Evolutionary conservation across 805 yeast genomes (phyloP), one percentile per base, ranked within the genome.

Genomic region (Metschnikowia vanudenii): DNA sequence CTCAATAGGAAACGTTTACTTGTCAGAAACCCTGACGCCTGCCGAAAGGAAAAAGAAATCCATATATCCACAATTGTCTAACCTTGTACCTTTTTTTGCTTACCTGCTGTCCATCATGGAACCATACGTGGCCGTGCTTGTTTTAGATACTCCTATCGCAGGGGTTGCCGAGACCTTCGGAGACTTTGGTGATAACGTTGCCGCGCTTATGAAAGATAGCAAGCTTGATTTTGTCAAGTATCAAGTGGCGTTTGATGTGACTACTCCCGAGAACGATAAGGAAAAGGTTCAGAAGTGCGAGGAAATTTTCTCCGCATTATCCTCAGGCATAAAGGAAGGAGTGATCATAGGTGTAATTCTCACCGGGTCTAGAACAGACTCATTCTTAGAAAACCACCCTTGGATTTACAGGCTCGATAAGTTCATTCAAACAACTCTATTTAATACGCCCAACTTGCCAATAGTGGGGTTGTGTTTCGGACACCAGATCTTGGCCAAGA

Each of bases 391-490:
- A 1, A 63, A 67, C 10, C 59, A 63, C 1, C 58, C 60, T 18
- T 77, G 81, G 82, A 68, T 80, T 37, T 45, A 57, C 24, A 57
- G 56, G 11, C 57, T 80, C 34, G 64, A 67, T 31, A 59, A 64
- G 3, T 79, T 69, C 57, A 46, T 72, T 26, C 50, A 53, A 4
- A 22, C 42, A 11, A 19, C 50, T 2, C 45, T 65, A n/a, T 47
- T 54, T 20, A 18, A 50, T 22, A 47, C 53, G 20, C 48, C 51
- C 5, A 48, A 57, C 28, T 64, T 75, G n/a, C 84, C 85, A 2
- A 47, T 81, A 3, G 75, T 79, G 5, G 95, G 96, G 3, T 69
- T 89, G 35, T 89, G 97, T 63, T 89, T 88, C 61, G 97, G 96
- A 5, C 97, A 90, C 64, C 97, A 89, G 61, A 73, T 88, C 19